phyloP scores from a whole-genome alignment of 2,329 filamentous ascomycete species.

The Penicillium sp. region DNA sequence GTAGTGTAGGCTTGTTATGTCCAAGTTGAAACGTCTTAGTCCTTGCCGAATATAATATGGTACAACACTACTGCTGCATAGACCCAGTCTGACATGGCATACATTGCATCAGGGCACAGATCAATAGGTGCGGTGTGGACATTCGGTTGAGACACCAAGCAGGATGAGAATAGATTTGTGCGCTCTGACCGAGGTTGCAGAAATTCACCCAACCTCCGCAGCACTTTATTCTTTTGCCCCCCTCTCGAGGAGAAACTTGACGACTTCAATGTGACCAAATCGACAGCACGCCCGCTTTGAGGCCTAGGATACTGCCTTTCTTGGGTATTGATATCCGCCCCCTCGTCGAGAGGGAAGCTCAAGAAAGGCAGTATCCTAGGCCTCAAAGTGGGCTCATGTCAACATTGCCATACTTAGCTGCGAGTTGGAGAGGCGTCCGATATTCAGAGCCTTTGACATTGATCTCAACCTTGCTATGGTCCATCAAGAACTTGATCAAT shows the following conservation, averaged over 20 bases:
- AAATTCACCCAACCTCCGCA: background rate
- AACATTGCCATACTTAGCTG: background rate
- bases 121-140: background rate
- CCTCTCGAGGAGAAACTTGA: background rate
- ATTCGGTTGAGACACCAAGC: background rate
- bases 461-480: background rate
- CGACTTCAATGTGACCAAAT: background rate
- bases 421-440: background rate
- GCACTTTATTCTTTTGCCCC: background rate
- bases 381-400: background rate
- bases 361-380: too few relatives aligned
- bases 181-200: background rate
- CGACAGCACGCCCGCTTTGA: background rate
- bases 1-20: background rate
- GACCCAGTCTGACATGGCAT: background rate
- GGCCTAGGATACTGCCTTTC: too few relatives aligned
- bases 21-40: background rate
- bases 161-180: background rate
- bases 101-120: background rate
- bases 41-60: background rate
- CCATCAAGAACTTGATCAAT: too few relatives aligned
- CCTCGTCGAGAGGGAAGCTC: background rate
- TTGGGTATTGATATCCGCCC: background rate
- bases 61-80: background rate
- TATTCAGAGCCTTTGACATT: background rate